phyloP scores from a whole-genome alignment of 305 asterid species.

The Euphrasia arctica region DNA sequence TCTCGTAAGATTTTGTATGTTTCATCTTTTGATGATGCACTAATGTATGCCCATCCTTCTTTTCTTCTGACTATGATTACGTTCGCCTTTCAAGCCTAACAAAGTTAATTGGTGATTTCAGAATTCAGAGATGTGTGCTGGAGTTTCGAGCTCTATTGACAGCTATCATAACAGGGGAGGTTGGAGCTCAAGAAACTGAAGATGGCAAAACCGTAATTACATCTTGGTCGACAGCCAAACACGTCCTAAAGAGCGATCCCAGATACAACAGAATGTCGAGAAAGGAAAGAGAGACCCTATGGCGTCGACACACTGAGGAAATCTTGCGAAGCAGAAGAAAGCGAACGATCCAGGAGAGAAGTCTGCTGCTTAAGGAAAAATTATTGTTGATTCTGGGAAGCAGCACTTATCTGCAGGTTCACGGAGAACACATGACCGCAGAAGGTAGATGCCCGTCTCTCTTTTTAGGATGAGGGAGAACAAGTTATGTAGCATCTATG shows the following conservation, averaged over 20 bases:
- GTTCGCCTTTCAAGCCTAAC: slow-evolving; percentile 12
- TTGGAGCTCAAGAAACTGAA: slow-evolving; percentile 60
- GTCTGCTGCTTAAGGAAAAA: slow-evolving; percentile 43
- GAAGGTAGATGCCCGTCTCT: slow-evolving; percentile 37
- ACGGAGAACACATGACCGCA: slow-evolving; percentile 47
- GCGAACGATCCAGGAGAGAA: slow-evolving; percentile 43
- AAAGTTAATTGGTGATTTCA: slow-evolving; percentile 8
- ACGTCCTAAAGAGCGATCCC: slow-evolving; percentile 60
- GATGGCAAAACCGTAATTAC: slow-evolving; percentile 70
- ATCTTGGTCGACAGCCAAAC: slow-evolving; percentile 96
- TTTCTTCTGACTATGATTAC: background rate
- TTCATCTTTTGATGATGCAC: background rate
- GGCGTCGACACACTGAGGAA: slow-evolving; percentile 85
- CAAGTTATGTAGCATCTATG: slow-evolving; percentile 11
- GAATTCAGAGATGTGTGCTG: slow-evolving; percentile 55
- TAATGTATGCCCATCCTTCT: background rate
- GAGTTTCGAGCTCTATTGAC: slow-evolving; percentile 64
- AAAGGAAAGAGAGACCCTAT: slow-evolving; percentile 82
- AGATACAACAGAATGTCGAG: slow-evolving; percentile 79
- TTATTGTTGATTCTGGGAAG: slow-evolving; percentile 45
- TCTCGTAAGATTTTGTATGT: background rate
- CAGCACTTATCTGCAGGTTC: slow-evolving; percentile 32
- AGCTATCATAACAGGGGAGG: slow-evolving; percentile 61
- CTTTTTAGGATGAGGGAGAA: background rate
- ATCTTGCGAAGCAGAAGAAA: slow-evolving; percentile 63